Evolutionary conservation across 768 basidiomycete genomes (phyloP).

Genomic region (Rhizopogon vesiculosus): DNA sequence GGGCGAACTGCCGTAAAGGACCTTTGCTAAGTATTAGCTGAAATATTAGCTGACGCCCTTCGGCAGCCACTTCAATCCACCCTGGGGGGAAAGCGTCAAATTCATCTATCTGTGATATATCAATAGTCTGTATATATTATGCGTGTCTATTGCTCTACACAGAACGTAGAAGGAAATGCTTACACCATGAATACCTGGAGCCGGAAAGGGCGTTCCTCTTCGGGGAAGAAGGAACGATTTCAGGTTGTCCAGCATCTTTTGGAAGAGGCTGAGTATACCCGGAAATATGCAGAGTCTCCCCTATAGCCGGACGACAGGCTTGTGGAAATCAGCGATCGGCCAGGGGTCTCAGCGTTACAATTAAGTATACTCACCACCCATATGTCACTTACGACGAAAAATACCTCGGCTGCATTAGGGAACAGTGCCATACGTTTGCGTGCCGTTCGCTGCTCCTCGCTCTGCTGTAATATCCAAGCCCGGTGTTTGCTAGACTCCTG

Average conservation of each 20-base stretch:
- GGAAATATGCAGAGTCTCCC: conserved; percentile 91
- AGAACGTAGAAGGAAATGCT: conserved; percentile 8
- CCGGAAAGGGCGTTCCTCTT: conserved; percentile 65
- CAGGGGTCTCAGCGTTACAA: background rate
- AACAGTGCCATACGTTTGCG: conserved; percentile 89
- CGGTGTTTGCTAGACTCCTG: conserved; percentile 51
- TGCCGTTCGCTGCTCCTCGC: conserved; percentile 69
- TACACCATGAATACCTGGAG: conserved; percentile 84
- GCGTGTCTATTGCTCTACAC: no score
- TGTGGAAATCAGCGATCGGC: background rate
- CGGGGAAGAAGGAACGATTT: conserved; percentile 71
- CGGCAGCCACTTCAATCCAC: no score
- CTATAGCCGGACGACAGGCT: conserved; percentile 84
- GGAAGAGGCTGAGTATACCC: conserved; percentile 83
- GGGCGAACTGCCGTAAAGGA: no score
- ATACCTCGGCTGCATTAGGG: conserved; percentile 69
- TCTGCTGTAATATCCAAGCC: conserved; percentile 56
- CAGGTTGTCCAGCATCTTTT: conserved; percentile 71
- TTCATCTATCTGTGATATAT: no score
- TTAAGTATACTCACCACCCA: conserved; percentile 66
- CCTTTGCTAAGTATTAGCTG: no score
- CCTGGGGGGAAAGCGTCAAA: no score
- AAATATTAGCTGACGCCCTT: no score
- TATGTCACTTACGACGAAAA: conserved; percentile 75
- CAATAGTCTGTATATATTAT: no score